These are phyloP conservation scores for Colletotrichum theobromicola DNA, from an alignment of 2,329 filamentous ascomycete genomes.

Conservation along the genomic window DNA sequence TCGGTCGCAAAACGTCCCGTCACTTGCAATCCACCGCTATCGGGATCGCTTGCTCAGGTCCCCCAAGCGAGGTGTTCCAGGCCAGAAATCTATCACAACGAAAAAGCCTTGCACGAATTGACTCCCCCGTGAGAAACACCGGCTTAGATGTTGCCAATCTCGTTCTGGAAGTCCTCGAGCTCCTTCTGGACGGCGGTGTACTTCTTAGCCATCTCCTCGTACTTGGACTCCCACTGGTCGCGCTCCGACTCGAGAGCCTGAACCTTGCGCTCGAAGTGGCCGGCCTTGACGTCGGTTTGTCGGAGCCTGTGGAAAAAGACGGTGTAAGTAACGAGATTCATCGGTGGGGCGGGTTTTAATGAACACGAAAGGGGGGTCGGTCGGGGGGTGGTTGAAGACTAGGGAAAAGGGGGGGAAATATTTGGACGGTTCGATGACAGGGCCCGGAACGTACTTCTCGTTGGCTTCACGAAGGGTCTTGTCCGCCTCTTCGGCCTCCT, in stretches of 20 bases:
- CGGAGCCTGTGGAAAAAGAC: conserved; percentile 71
- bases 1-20: conserved; percentile 11
- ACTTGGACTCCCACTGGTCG: conserved; percentile 96
- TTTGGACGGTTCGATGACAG: conserved; percentile 3
- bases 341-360: conserved; percentile 16
- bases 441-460: conserved; percentile 79
- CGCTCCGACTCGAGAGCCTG: conserved; percentile 91
- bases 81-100: conserved; percentile 11
- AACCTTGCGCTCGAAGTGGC: conserved; percentile 99
- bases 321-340: conserved; percentile 20
- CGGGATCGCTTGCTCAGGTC: conserved; percentile 13
- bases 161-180: conserved; percentile 85
- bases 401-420: conserved; percentile 3
- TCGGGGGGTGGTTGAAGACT: neutral
- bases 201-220: conserved; percentile 96
- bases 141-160: conserved; percentile 89
- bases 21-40: conserved; percentile 15
- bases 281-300: conserved; percentile 98
- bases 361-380: neutral
- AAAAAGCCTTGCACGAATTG: conserved; percentile 7
- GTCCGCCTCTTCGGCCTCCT: conserved; percentile 96
- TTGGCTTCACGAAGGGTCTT: conserved; percentile 96
- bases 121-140: conserved; percentile 4
- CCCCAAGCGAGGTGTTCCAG: conserved; percentile 15
- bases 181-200: conserved; percentile 85